These are phyloP conservation scores for Lactarius akahatsu DNA, from an alignment of 768 basidiomycete species.

Conservation along the genomic window DNA sequence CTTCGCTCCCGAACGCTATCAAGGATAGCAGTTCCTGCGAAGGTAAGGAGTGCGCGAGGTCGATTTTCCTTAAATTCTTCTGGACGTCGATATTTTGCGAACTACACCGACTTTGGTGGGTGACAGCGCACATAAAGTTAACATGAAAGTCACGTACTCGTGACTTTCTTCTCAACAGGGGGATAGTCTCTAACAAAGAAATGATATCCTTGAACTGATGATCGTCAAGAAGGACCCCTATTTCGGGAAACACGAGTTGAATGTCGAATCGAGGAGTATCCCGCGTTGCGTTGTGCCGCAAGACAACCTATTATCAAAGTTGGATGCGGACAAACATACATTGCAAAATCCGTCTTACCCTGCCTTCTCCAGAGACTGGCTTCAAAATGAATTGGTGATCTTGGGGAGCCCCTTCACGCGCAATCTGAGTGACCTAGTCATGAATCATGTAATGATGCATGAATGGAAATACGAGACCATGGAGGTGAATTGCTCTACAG, in stretches of 20 bases:
- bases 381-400: slow-evolving; percentile 92
- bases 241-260: slow-evolving; percentile 87
- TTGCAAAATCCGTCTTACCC: slow-evolving; percentile 47
- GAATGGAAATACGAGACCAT: slow-evolving; percentile 48
- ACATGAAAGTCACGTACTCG: slow-evolving; percentile 48
- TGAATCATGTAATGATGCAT: background rate
- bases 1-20: slow-evolving; percentile 81
- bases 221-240: slow-evolving; percentile 87
- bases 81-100: slow-evolving; percentile 76
- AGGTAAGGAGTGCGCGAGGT: slow-evolving; percentile 68
- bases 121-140: slow-evolving; percentile 24
- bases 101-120: slow-evolving; percentile 46
- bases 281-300: slow-evolving; percentile 76
- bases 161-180: slow-evolving; percentile 84
- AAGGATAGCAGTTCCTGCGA: slow-evolving; percentile 77
- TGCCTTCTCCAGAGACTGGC: slow-evolving; percentile 93
- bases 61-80: slow-evolving; percentile 57
- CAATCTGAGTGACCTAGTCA: slow-evolving; percentile 42
- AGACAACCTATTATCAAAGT: slow-evolving; percentile 55
- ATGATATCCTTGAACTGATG: slow-evolving; percentile 94
- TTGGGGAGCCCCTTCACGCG: slow-evolving; percentile 45
- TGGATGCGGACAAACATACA: slow-evolving; percentile 3
- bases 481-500: slow-evolving; percentile 67
- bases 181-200: slow-evolving; percentile 93
- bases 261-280: slow-evolving; percentile 84